Percentiles rank a stretch among this genome's conserved stretches.
phyloP scores from a whole-genome alignment of 1,284 basidiomycete genomes.

The Austropuccinia psidii region DNA sequence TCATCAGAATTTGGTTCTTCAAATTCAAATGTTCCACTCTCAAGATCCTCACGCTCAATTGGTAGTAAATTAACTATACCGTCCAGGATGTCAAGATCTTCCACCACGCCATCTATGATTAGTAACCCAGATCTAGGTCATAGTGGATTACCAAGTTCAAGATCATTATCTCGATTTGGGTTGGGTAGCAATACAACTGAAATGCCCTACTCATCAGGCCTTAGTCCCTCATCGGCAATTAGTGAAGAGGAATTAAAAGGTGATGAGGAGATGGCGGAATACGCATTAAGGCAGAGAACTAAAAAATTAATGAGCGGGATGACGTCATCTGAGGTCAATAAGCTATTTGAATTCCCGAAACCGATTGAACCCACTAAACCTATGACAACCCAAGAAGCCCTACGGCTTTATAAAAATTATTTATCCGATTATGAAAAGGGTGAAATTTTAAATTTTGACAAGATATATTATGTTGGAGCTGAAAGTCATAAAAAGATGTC shows the following conservation, averaged over 20 bases:
- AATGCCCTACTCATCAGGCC: conserved; percentile 33
- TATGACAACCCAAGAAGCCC: conserved; percentile 57
- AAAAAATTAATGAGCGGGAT: conserved; percentile 77
- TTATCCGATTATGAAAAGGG: conserved; percentile 65
- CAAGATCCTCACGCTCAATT: conserved; percentile 40
- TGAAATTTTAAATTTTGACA: conserved; percentile 80
- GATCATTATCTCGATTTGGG: conserved; percentile 38
- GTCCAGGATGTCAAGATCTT: conserved; percentile 41
- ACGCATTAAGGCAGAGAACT: conserved; percentile 78
- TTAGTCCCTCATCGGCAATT: conserved; percentile 37
- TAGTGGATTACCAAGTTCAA: conserved; percentile 38
- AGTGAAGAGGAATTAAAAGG: conserved; percentile 78
- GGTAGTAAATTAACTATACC: conserved; percentile 41
- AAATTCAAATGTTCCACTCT: conserved; percentile 29
- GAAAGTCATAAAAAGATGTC: conserved; percentile 72
- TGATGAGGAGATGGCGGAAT: conserved; percentile 94
- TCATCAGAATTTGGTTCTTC: conserved; percentile 19
- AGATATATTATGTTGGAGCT: conserved; percentile 75
- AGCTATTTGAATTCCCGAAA: conserved; percentile 84
- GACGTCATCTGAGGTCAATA: conserved; percentile 70
- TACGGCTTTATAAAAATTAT: conserved; percentile 49
- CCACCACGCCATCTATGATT: conserved; percentile 38
- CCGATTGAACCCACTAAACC: conserved; percentile 65
- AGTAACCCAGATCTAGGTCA: conserved; percentile 36
- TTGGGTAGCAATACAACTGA: too few relatives aligned